Evolutionary conservation across 1,284 basidiomycete genomes (phyloP).

Genomic region (Apiotrichum sp.): DNA sequence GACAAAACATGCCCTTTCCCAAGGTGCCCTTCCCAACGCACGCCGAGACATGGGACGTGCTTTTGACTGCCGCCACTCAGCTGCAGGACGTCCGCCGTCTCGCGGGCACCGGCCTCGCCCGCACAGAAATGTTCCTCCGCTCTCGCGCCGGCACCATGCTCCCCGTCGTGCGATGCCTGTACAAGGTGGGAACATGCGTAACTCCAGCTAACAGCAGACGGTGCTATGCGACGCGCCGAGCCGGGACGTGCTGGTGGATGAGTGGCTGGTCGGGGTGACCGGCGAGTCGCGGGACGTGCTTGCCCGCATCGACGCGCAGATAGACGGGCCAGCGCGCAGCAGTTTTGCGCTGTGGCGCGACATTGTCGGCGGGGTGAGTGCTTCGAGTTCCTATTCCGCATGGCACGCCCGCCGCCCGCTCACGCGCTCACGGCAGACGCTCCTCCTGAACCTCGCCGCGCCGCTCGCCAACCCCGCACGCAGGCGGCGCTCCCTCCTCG

Average conservation of each 20-base stretch:
- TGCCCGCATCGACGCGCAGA: slow-evolving; percentile 3
- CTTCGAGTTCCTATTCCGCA: neutral
- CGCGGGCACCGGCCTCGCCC: neutral
- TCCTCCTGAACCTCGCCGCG: slow-evolving; percentile 11
- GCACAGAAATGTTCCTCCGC: slow-evolving; percentile 3
- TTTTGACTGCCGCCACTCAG: slow-evolving; percentile 37
- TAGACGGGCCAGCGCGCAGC: slow-evolving; percentile 5
- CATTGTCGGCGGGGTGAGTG: slow-evolving; percentile 28
- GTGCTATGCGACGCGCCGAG: slow-evolving; percentile 1
- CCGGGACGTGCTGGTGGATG: slow-evolving; percentile 12
- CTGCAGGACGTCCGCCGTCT: neutral
- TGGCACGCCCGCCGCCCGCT: too few relatives aligned
- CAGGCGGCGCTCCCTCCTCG: slow-evolving; percentile 24
- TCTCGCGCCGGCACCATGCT: slow-evolving; percentile 5
- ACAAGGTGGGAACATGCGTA: slow-evolving; percentile 10
- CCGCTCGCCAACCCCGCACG: slow-evolving; percentile 26
- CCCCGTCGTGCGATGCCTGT: slow-evolving; percentile 19
- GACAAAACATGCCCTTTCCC: slow-evolving; percentile 67
- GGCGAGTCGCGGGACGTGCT: slow-evolving; percentile 5
- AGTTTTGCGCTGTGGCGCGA: slow-evolving; percentile 23
- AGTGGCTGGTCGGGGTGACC: slow-evolving; percentile 16
- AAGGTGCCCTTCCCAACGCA: slow-evolving; percentile 54
- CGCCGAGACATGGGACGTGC: slow-evolving; percentile 53
- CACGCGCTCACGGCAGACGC: slow-evolving; percentile 10
- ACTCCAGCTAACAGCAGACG: slow-evolving; percentile 1